A percentile compares a stretch with the other conserved stretches of the same genome.
Evolutionary conservation across 345 rosid species (phyloP).

Genomic region (Citrus unshiu): DNA sequence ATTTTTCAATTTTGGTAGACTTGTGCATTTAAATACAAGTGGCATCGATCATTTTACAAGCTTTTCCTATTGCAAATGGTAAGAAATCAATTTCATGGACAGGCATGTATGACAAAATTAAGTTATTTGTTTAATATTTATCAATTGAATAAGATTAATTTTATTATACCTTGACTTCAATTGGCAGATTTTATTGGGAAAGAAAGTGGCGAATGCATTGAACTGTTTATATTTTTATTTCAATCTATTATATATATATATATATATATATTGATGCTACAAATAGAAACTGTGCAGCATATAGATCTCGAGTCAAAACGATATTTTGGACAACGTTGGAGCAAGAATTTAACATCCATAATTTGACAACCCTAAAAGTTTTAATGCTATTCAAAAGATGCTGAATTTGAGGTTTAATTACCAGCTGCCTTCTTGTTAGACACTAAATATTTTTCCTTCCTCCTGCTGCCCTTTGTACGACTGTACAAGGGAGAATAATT

Average conservation of each 20-base stretch:
- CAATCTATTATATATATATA: too few relatives aligned
- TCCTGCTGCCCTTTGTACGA: not conserved
- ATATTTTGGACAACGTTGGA: not conserved
- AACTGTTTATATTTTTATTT: too few relatives aligned
- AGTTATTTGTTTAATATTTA: not conserved
- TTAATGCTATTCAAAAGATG: not conserved
- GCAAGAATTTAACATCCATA: too few relatives aligned
- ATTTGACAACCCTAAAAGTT: too few relatives aligned
- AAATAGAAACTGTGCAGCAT: not conserved
- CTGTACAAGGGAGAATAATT: too few relatives aligned
- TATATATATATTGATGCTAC: not conserved
- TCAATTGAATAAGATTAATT: not conserved
- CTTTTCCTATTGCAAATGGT: constrained; percentile 1
- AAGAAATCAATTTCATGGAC: not conserved
- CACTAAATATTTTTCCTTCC: not conserved
- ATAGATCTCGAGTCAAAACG: not conserved
- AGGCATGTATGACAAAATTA: not conserved
- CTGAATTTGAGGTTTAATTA: not conserved
- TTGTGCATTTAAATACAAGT: constrained; percentile 21
- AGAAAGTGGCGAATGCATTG: not conserved
- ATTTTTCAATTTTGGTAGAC: constrained; percentile 35
- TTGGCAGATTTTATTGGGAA: not conserved
- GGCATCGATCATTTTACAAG: constrained; percentile 6
- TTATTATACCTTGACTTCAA: constrained; percentile 3
- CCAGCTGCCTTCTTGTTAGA: not conserved